phyloP scores from a whole-genome alignment of 164 flowering plant genomes.

The Magnolia changhungtana region DNA sequence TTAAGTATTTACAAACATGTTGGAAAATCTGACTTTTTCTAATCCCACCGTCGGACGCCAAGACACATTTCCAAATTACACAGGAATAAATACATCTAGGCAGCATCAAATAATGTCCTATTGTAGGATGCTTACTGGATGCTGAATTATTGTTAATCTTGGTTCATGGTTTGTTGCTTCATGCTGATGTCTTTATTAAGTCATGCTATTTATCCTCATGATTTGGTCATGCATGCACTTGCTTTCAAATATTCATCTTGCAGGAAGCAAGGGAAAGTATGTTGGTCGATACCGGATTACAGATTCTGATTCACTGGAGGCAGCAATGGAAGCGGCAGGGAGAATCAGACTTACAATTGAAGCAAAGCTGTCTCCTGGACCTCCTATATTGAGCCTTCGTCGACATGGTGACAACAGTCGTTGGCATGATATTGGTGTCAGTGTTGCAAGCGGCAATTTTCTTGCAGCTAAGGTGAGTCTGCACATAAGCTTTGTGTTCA shows the following conservation, averaged over 20 bases:
- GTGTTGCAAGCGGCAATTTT: slow-evolving; percentile 93
- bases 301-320: slow-evolving; percentile 68
- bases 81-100: neutral
- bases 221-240: neutral
- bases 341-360: slow-evolving; percentile 69
- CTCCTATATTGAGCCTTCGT: slow-evolving; percentile 71
- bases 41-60: neutral
- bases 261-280: slow-evolving; percentile 75
- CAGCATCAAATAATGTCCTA: neutral
- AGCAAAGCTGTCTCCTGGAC: slow-evolving; percentile 94
- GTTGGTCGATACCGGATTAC: slow-evolving; percentile 84
- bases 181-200: neutral
- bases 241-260: slow-evolving; percentile 14
- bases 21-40: too few relatives aligned
- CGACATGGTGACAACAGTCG: slow-evolving; percentile 91
- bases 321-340: slow-evolving; percentile 94
- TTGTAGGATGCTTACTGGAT: neutral
- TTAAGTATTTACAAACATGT: too few relatives aligned
- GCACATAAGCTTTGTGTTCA: neutral
- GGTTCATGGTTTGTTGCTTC: neutral
- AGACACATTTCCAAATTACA: neutral
- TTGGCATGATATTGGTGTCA: slow-evolving; percentile 91
- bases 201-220: neutral
- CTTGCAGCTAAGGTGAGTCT: slow-evolving; percentile 82
- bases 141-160: neutral